Evolutionary conservation across 805 yeast genomes (phyloP).

Genomic region (Sugiyamaella smithiae): DNA sequence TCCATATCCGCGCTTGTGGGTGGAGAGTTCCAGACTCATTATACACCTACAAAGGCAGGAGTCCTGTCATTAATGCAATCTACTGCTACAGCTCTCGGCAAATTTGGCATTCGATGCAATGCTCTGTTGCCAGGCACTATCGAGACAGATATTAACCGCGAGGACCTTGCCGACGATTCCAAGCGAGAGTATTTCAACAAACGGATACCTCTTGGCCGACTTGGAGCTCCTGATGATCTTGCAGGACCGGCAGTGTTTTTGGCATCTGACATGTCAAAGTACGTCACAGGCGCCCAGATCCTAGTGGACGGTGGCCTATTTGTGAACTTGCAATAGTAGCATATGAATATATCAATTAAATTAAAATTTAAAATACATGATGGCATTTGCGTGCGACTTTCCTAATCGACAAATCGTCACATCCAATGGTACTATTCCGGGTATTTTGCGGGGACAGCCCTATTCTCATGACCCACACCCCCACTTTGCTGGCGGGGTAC

Average conservation of each 20-base stretch:
- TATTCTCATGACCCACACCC: no score
- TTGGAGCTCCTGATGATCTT: slow-evolving; percentile 80
- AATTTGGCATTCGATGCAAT: slow-evolving; percentile 61
- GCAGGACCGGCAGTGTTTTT: slow-evolving; percentile 72
- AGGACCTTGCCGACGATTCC: slow-evolving; percentile 45
- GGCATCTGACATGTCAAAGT: slow-evolving; percentile 67
- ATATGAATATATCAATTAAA: background rate
- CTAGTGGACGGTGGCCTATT: slow-evolving; percentile 78
- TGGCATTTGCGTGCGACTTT: no score
- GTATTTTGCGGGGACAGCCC: background rate
- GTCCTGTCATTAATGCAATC: slow-evolving; percentile 60
- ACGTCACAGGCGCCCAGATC: slow-evolving; percentile 79
- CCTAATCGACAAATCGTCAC: background rate
- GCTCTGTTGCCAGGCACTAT: slow-evolving; percentile 77
- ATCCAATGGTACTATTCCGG: background rate
- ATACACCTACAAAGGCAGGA: slow-evolving; percentile 68
- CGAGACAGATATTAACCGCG: slow-evolving; percentile 58
- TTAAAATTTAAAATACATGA: no score
- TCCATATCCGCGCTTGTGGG: slow-evolving; percentile 63
- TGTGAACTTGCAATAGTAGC: slow-evolving; percentile 44
- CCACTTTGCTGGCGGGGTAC: no score
- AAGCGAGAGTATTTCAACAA: slow-evolving; percentile 43
- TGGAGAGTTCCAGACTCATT: slow-evolving; percentile 49
- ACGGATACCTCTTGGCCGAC: slow-evolving; percentile 69
- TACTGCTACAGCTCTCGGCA: slow-evolving; percentile 63